Percentiles rank a stretch among this genome's conserved stretches.
These are phyloP conservation scores for Centella asiatica DNA, from an alignment of 129 eudicot species.

Conservation along the genomic window DNA sequence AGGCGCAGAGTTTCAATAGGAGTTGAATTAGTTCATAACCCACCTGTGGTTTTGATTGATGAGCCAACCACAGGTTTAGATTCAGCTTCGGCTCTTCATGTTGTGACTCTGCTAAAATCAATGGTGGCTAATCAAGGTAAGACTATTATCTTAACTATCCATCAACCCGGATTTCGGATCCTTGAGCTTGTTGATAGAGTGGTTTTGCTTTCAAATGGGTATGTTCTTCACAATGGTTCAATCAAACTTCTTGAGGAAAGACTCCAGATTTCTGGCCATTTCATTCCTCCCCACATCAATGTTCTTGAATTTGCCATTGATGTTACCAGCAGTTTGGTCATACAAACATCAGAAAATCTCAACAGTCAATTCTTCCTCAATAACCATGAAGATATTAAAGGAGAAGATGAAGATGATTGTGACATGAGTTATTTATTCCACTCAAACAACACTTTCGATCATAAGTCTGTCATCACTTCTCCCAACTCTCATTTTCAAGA, in stretches of 20 bases:
- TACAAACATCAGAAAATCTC: conserved; percentile 25
- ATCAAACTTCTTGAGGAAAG: conserved; percentile 50
- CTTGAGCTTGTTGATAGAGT: conserved; percentile 73
- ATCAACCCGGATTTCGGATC: conserved; percentile 85
- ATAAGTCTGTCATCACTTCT: conserved; percentile 15
- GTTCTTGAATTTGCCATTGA: conserved; percentile 92
- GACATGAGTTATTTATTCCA: not conserved
- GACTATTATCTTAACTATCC: conserved; percentile 73
- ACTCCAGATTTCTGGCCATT: conserved; percentile 48
- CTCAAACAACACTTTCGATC: not conserved
- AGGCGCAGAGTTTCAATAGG: conserved; percentile 82
- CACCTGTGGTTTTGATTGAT: conserved; percentile 56
- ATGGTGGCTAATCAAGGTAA: conserved; percentile 52
- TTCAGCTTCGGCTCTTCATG: conserved; percentile 73
- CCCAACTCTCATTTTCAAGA: conserved; percentile 53
- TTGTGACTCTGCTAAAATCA: conserved; percentile 49
- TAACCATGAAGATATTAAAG: conserved; percentile 6
- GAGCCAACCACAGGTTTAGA: conserved; percentile 96
- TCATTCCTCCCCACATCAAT: conserved; percentile 62
- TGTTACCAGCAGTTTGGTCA: conserved; percentile 33
- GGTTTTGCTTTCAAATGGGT: conserved; percentile 65
- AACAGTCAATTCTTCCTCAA: not conserved
- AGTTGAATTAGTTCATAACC: conserved; percentile 85
- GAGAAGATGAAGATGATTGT: conserved; percentile 2
- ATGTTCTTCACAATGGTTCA: conserved; percentile 69